Base-by-base conservation (phyloP, 345 rosid genomes). In the Citrus inodora region DNA sequence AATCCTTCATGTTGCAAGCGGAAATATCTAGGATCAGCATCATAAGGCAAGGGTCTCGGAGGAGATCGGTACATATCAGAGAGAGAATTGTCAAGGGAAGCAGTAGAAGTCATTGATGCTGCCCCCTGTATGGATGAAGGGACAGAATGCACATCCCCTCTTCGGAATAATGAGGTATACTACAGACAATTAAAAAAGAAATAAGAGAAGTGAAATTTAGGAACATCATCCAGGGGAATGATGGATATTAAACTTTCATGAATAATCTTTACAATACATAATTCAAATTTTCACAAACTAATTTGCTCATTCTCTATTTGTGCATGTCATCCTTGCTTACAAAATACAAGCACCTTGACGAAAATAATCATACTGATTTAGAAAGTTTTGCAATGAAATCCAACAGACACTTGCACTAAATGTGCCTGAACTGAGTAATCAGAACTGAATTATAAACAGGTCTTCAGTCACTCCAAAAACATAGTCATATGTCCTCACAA, bases 21-120 rank as follows among this genome's bases (percentile, higher is more conserved):
- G 27, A 85, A 82, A 74, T 77, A 86, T 87, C 93, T 87, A 55
- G 95, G 91, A 80, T 92, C 95, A 22, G 86, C 85, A 79, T 94
- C 98, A 81, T 94, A 96, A 86, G 99, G 99, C 85, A 95, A 76
- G 51, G 99, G 98, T 86, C 96, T 88, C 65, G 99, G 99, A 80
- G 98, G 93, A 85, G 99, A 91, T 55, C 86, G 93, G 76, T 84
- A 92, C 81, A 90, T 93, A 80, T 91, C 97, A 78, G 98, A 88
- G 32, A 95, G 90, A 82, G 96, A 91, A 90, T 90, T 90, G 80
- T 91, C 98, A 53, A 84, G 90, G 6, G 97, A 90, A 30, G 87
- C 81, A 74, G 94, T 71, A 64, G 98, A 82, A 74, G 90, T 84
- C 72, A 88, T 82, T 32, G 99, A 87, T 74, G 92, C 84, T 51